A percentile compares a stretch with the other conserved stretches of the same genome.
phyloP scores from a whole-genome alignment of 257 asterid genomes.

The Fraxinus pennsylvanica region DNA sequence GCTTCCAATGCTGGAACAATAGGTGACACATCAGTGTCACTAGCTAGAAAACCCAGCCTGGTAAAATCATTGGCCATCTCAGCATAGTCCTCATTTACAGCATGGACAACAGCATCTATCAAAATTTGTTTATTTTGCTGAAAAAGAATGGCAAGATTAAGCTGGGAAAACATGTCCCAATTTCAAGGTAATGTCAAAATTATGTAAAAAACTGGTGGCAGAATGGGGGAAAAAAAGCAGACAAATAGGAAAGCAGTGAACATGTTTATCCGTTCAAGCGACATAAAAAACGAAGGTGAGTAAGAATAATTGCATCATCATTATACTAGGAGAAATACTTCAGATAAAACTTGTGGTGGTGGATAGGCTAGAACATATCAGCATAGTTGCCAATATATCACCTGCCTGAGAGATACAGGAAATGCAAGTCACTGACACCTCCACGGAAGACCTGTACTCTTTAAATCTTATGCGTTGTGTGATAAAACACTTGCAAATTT shows the following conservation, averaged over 20 bases:
- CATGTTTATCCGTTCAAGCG: neutral
- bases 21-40: conserved; percentile 96
- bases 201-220: conserved; percentile 12
- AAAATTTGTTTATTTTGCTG: conserved; percentile 98
- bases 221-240: conserved; percentile 13
- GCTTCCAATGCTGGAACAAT: conserved; percentile 96
- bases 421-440: neutral
- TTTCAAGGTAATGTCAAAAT: conserved; percentile 17
- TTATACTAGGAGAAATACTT: neutral
- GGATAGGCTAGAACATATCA: conserved; percentile 1
- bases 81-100: conserved; percentile 95
- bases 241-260: conserved; percentile 7
- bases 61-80: conserved; percentile 99
- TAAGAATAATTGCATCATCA: conserved; percentile 2
- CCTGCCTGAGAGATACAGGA: neutral
- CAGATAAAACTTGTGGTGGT: neutral
- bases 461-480: neutral
- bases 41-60: conserved; percentile 95
- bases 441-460: neutral
- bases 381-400: neutral
- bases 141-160: conserved; percentile 29
- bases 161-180: conserved; percentile 11
- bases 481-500: neutral
- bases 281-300: neutral
- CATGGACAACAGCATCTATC: conserved; percentile 99